These are phyloP conservation scores for Raphanus hybrid DNA, from an alignment of 441 rosid species.

Conservation along the genomic window DNA sequence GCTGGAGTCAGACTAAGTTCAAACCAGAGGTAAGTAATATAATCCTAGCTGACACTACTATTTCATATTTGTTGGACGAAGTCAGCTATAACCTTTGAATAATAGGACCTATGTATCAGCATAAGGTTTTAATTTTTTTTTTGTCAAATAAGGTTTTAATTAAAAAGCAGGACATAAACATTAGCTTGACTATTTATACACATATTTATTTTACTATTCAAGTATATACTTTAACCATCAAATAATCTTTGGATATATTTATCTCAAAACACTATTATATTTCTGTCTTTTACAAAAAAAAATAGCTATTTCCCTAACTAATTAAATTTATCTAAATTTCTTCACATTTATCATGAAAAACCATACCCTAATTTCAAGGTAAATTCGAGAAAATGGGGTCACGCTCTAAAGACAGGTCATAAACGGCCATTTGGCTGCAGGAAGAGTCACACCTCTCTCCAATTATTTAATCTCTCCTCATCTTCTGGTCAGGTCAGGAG, in stretches of 20 bases:
- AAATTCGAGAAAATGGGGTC: slow-evolving; percentile 8
- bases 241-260: background rate
- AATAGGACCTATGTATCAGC: background rate
- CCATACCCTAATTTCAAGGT: background rate
- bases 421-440: slow-evolving; percentile 33
- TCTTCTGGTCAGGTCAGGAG: slow-evolving; percentile 13
- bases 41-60: slow-evolving; percentile 20
- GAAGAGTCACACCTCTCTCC: slow-evolving; percentile 23
- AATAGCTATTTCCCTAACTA: background rate
- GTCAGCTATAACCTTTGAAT: slow-evolving; percentile 33
- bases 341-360: background rate
- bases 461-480: background rate
- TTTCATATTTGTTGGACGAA: slow-evolving; percentile 9
- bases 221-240: slow-evolving; percentile 3
- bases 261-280: background rate
- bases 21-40: background rate
- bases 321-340: background rate
- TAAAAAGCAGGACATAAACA: background rate
- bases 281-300: background rate
- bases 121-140: background rate
- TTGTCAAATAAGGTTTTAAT: background rate
- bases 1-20: background rate
- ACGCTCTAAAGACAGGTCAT: slow-evolving; percentile 1
- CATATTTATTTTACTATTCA: slow-evolving; percentile 3
- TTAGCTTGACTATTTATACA: background rate